phyloP scores from a whole-genome alignment of 495 filamentous ascomycete species.

The Penicillium angulare region DNA sequence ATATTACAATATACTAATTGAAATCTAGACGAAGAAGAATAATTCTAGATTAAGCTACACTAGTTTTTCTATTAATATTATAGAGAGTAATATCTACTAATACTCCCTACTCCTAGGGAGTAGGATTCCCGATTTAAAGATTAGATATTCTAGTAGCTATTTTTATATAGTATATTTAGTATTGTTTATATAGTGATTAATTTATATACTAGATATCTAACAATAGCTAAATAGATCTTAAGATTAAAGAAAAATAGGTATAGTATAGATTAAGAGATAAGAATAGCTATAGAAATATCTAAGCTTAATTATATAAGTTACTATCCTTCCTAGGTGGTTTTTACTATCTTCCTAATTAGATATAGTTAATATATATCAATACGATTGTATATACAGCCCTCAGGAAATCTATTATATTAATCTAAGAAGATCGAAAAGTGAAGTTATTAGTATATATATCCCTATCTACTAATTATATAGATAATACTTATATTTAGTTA shows the following conservation, averaged over 20 bases:
- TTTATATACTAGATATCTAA: not conserved
- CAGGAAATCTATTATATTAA: too few relatives aligned
- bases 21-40: not conserved
- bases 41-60: not conserved
- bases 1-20: not conserved
- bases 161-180: not conserved
- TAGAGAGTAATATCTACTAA: not conserved
- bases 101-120: not conserved
- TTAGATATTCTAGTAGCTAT: slow-evolving; percentile 1
- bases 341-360: too few relatives aligned
- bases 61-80: not conserved
- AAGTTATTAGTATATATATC: not conserved
- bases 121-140: not conserved
- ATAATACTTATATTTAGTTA: not conserved
- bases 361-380: too few relatives aligned
- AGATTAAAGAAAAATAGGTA: not conserved
- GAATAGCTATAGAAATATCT: not conserved
- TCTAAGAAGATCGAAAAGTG: too few relatives aligned
- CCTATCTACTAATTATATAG: too few relatives aligned
- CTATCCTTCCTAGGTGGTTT: too few relatives aligned
- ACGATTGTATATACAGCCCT: too few relatives aligned
- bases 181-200: slow-evolving; percentile 1
- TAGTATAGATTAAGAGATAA: not conserved
- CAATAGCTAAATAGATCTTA: not conserved
- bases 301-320: not conserved